These are phyloP conservation scores for Bonia amplexicaulis DNA, from an alignment of 176 grass and related monocot species.

Conservation along the genomic window DNA sequence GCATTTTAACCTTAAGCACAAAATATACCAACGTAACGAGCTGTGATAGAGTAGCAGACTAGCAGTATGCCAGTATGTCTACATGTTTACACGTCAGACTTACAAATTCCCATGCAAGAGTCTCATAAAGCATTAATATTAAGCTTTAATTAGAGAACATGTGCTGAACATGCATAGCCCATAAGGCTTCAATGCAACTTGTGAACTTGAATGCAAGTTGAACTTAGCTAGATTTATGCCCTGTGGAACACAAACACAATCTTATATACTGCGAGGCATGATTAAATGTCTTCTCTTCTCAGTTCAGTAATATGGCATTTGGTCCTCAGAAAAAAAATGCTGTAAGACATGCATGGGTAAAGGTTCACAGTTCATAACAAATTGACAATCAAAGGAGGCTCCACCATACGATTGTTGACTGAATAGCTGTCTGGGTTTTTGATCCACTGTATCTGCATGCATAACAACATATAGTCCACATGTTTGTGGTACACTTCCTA, in stretches of 20 bases:
- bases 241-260: background rate
- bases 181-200: background rate
- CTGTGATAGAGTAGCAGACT: background rate
- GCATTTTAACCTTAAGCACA: background rate
- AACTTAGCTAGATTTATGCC: background rate
- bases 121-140: background rate
- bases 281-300: background rate
- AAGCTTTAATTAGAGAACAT: background rate
- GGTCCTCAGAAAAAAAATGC: background rate
- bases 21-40: background rate
- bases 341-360: background rate
- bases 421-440: background rate
- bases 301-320: background rate
- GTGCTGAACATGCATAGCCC: background rate
- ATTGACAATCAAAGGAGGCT: background rate
- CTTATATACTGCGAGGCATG: background rate
- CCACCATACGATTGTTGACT: background rate
- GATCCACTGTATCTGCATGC: background rate
- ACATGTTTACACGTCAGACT: background rate
- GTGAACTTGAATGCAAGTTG: background rate
- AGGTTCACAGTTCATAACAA: background rate
- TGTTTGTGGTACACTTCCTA: background rate
- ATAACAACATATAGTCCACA: background rate
- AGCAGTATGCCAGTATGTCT: background rate
- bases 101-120: background rate